These are phyloP conservation scores for Chloropicon primus DNA, from an alignment of 139 green algal genomes.

Conservation along the genomic window DNA sequence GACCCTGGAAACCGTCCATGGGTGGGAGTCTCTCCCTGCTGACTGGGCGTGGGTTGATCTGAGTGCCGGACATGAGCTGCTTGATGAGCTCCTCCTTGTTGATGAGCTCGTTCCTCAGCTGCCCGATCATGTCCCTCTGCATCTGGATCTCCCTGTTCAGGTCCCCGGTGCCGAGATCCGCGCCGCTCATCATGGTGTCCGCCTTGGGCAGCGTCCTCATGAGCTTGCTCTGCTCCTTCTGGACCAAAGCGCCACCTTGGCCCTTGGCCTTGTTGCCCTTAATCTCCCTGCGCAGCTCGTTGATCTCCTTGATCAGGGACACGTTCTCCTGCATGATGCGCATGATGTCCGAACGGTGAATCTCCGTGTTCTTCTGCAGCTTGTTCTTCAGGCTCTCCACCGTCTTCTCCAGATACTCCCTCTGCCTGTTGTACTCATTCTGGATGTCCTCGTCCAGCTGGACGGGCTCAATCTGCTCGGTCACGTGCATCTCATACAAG, in stretches of 20 bases:
- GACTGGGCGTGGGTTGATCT: conserved; percentile 14
- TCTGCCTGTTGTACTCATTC: conserved; percentile 49
- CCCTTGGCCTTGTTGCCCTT: conserved; percentile 21
- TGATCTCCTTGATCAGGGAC: conserved; percentile 75
- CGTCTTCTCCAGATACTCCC: conserved; percentile 65
- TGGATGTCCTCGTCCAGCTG: conserved; percentile 44
- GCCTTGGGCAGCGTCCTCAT: neutral
- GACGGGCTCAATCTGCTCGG: conserved; percentile 8
- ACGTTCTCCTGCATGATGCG: conserved; percentile 60
- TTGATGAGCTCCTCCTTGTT: conserved; percentile 3
- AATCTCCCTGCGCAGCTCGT: conserved; percentile 68
- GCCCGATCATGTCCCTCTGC: conserved; percentile 24
- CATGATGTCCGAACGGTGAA: conserved; percentile 49
- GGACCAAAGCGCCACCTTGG: neutral
- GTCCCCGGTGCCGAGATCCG: neutral
- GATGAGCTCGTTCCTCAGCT: conserved; percentile 20
- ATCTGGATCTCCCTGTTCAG: conserved; percentile 23
- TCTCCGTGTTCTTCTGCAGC: conserved; percentile 52
- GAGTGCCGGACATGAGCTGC: conserved; percentile 5
- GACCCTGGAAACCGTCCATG: conserved; percentile 23
- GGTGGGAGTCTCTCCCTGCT: conserved; percentile 19
- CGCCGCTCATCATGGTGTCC: neutral
- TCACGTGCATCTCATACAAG: conserved; percentile 62
- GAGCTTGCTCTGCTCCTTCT: neutral
- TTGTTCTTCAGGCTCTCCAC: conserved; percentile 62